Evolutionary conservation across 176 grass and related monocot genomes (phyloP).

Genomic region (Metroxylon sagu): DNA sequence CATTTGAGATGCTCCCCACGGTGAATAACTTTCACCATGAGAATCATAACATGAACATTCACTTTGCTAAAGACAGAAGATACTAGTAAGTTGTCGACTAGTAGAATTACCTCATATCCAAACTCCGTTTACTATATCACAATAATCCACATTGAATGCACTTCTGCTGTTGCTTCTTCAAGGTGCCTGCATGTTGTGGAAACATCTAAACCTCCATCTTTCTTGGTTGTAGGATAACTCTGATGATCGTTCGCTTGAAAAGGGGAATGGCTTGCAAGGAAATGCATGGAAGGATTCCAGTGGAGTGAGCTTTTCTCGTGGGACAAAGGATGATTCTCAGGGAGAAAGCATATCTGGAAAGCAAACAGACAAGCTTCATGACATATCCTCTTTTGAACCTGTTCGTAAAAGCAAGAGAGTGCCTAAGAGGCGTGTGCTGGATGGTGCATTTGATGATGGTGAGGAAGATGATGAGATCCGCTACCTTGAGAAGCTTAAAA

Average conservation of each 20-base stretch:
- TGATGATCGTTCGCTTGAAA: slow-evolving; percentile 3
- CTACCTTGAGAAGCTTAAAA: slow-evolving; percentile 67
- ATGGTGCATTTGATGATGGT: slow-evolving; percentile 35
- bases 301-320: too few relatives aligned
- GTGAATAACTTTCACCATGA: too few relatives aligned
- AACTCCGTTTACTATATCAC: too few relatives aligned
- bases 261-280: neutral
- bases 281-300: slow-evolving; percentile 1
- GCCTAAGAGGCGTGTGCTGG: slow-evolving; percentile 45
- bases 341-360: slow-evolving; percentile 16
- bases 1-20: too few relatives aligned
- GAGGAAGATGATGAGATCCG: slow-evolving; percentile 47
- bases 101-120: too few relatives aligned
- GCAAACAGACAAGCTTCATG: slow-evolving; percentile 23
- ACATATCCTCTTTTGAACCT: slow-evolving; percentile 36
- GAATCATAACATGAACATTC: too few relatives aligned
- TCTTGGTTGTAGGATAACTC: neutral
- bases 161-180: too few relatives aligned
- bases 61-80: too few relatives aligned
- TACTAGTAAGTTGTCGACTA: too few relatives aligned
- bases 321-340: slow-evolving; percentile 12
- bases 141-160: too few relatives aligned
- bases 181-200: neutral
- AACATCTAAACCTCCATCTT: neutral
- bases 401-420: slow-evolving; percentile 71